Base-by-base conservation (phyloP, 1,284 basidiomycete species). In the Moesziomyces antarcticus region DNA sequence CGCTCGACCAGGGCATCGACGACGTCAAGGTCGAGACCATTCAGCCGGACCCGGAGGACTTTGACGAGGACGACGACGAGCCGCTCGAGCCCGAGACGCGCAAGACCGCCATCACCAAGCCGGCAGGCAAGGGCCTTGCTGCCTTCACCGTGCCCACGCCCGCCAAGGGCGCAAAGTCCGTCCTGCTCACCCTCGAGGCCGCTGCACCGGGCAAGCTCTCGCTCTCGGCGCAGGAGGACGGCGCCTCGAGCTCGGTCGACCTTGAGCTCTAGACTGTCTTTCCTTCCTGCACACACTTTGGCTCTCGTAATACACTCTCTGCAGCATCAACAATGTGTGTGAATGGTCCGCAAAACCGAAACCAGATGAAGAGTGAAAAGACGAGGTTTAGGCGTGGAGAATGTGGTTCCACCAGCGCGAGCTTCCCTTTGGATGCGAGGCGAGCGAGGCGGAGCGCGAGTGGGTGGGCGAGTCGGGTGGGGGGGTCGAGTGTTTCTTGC, bases 1-100 rank as follows among this genome's bases (percentile, higher is more conserved):
- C 95, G 85, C 86, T 98, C 44, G 94, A 92, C 90, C 93, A 98
- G 85, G 92, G 91, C 47, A 89, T 90, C 71, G 91, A 93, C 78
- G 89, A 88, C 14, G 88, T 97, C 80, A 90, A 91, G 78, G 86
- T 93, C 21, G 91, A 93, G 49, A 75, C 59, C 30, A 56, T 83
- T 50, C 68, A 65, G 25, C 69, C 72, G 3, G 66, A 71, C n/a
- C 64, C 58, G 25, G 77, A 72, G 30, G 75, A 80, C 14, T 77
- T 86, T 89, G 82, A 82, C n/a, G 87, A 88, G 56, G 81, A 85
- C 35, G 84, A 86, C 41, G 84, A 86, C 37, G 80, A 82, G 55
- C 75, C 75, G 27, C 37, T 73, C 22, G 81, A 82, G 60, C 78
- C 79, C 13, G 76, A 80, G 52, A 56, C 76, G 69, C 56, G 80